phyloP scores from a whole-genome alignment of 2,329 filamentous ascomycete species.

The Aspergillus sp. region DNA sequence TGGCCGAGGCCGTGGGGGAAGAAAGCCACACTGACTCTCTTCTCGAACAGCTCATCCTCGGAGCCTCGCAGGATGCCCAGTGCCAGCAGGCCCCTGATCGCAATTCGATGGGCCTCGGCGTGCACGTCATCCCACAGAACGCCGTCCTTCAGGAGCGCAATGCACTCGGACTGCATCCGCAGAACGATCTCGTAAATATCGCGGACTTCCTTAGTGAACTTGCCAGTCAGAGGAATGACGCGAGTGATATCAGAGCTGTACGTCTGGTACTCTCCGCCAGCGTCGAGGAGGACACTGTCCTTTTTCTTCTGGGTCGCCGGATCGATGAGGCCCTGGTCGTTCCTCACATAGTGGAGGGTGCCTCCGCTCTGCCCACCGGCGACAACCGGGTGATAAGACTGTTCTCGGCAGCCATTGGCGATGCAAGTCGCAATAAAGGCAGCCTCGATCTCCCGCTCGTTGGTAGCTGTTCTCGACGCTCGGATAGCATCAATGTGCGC shows the following conservation, averaged over 20 bases:
- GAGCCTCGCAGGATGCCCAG: constrained; percentile 61
- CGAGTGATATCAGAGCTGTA: constrained; percentile 89
- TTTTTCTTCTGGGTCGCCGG: constrained; percentile 32
- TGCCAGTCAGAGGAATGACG: constrained; percentile 68
- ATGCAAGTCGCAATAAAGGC: constrained; percentile 66
- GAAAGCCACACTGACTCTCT: constrained; percentile 77
- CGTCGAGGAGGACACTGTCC: constrained; percentile 74
- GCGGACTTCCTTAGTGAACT: constrained; percentile 58
- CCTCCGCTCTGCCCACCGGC: constrained; percentile 74
- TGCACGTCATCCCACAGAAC: constrained; percentile 64
- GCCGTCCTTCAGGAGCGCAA: constrained; percentile 59
- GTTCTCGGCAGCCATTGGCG: constrained; percentile 60
- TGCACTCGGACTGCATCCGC: constrained; percentile 69
- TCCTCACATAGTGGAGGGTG: constrained; percentile 77
- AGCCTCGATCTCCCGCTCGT: constrained; percentile 77
- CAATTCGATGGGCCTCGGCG: constrained; percentile 61
- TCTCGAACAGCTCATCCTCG: constrained; percentile 64
- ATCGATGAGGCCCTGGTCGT: constrained; percentile 61
- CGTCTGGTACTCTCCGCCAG: constrained; percentile 72
- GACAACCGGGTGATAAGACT: constrained; percentile 84
- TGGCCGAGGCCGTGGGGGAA: constrained; percentile 87
- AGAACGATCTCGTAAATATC: constrained; percentile 70
- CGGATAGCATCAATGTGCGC: constrained; percentile 68
- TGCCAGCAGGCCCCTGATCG: constrained; percentile 58
- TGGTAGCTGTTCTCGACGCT: constrained; percentile 53